Conservation (phyloP, 1,284 basidiomycete species). For the Boletus calvinii region DNA sequence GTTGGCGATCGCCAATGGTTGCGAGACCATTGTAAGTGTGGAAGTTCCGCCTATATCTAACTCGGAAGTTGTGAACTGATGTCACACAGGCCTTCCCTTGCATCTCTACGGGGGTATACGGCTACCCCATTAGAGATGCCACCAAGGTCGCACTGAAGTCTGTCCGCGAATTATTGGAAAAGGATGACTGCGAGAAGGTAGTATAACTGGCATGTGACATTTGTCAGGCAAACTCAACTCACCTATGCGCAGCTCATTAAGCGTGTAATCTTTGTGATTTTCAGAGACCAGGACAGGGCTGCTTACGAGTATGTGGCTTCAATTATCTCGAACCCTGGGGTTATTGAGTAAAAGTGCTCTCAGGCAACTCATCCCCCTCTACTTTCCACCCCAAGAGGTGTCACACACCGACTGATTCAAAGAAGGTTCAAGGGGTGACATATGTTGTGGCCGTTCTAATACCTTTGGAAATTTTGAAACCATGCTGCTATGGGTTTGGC, state of each 20-base stretch:
- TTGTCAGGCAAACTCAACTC: neutral
- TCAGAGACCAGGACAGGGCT: slow-evolving; percentile 57
- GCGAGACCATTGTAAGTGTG: slow-evolving; percentile 61
- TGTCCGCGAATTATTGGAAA: slow-evolving; percentile 58
- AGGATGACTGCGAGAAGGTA: slow-evolving; percentile 52
- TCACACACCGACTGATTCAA: neutral
- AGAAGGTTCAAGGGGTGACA: neutral
- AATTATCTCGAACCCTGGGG: neutral
- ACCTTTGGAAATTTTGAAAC: neutral
- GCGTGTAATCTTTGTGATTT: slow-evolving; percentile 73
- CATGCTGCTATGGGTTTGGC: too few species aligned
- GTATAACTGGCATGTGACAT: slow-evolving; percentile 8
- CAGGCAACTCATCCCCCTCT: slow-evolving; percentile 58
- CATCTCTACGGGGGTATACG: slow-evolving; percentile 79
- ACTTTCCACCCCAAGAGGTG: slow-evolving; percentile 42
- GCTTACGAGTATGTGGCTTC: slow-evolving; percentile 60
- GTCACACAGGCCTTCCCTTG: slow-evolving; percentile 69
- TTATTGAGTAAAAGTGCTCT: neutral
- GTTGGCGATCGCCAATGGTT: slow-evolving; percentile 56
- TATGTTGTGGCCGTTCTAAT: neutral
- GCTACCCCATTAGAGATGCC: slow-evolving; percentile 73
- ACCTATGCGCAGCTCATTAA: slow-evolving; percentile 57
- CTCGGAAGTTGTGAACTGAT: neutral
- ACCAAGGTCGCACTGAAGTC: slow-evolving; percentile 66
- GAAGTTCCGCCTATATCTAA: neutral